A percentile compares a stretch with the other conserved stretches of the same genome.
Evolutionary conservation across 2,329 filamentous ascomycete genomes (phyloP).

Genomic region (Arthroderma sp.): DNA sequence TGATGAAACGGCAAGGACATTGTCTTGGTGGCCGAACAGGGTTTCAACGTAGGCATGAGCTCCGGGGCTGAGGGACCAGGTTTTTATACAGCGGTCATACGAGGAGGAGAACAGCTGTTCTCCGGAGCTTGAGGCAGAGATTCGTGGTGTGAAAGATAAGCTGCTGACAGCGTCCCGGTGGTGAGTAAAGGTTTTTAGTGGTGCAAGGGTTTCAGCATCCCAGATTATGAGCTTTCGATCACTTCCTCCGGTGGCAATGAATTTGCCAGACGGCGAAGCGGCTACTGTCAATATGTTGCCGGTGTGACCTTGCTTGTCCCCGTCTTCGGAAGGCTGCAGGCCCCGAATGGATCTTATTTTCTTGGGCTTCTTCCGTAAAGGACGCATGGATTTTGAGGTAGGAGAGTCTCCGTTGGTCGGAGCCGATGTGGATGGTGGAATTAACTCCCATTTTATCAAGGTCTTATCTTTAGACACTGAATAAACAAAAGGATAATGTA

Average conservation of each 20-base stretch:
- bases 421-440: constrained; percentile 28
- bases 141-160: constrained; percentile 71
- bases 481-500: constrained; percentile 69
- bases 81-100: constrained; percentile 84
- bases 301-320: constrained; percentile 56
- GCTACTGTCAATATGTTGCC: constrained; percentile 71
- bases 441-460: constrained; percentile 80
- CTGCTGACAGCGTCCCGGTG: constrained; percentile 80
- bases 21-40: constrained; percentile 88
- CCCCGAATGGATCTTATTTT: constrained; percentile 37
- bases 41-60: constrained; percentile 92
- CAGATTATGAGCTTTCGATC: constrained; percentile 80
- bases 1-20: constrained; percentile 71
- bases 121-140: constrained; percentile 37
- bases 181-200: constrained; percentile 73
- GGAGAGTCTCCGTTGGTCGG: constrained; percentile 50
- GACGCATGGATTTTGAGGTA: constrained; percentile 44
- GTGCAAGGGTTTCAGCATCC: constrained; percentile 65
- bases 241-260: constrained; percentile 75
- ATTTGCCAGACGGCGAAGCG: constrained; percentile 79
- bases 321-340: constrained; percentile 27
- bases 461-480: constrained; percentile 75
- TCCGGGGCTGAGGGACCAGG: constrained; percentile 66
- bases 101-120: constrained; percentile 89
- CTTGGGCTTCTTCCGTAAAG: constrained; percentile 32